A percentile compares a stretch with the other conserved stretches of the same genome.
Conservation (phyloP, 2,329 filamentous ascomycete genomes). For the Fusarium setosum region DNA sequence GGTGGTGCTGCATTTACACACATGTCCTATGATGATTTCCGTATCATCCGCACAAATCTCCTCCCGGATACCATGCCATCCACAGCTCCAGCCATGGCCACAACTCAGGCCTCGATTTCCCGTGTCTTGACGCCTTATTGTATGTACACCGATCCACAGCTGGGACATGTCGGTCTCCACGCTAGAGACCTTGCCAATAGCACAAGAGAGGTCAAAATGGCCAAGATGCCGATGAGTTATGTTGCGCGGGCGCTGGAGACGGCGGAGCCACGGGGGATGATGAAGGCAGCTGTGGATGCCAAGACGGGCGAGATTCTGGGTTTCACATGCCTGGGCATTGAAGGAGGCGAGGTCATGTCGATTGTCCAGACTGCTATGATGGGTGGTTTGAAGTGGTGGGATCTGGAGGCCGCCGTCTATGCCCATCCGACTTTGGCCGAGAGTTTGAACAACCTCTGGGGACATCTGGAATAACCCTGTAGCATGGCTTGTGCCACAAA, state of each 20-base stretch:
- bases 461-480: slow-evolving; percentile 48
- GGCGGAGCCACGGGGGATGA: slow-evolving; percentile 61
- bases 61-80: slow-evolving; percentile 42
- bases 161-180: slow-evolving; percentile 62
- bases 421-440: slow-evolving; percentile 63
- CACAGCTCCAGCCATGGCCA: slow-evolving; percentile 42
- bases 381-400: slow-evolving; percentile 57
- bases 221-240: slow-evolving; percentile 63
- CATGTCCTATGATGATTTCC: slow-evolving; percentile 67
- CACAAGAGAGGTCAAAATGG: slow-evolving; percentile 53
- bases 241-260: slow-evolving; percentile 64
- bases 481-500: not conserved
- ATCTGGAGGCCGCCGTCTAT: slow-evolving; percentile 59
- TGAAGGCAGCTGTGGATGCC: slow-evolving; percentile 63
- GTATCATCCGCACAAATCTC: slow-evolving; percentile 60
- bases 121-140: slow-evolving; percentile 58
- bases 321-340: slow-evolving; percentile 62
- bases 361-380: slow-evolving; percentile 65
- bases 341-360: slow-evolving; percentile 65
- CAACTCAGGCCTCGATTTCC: slow-evolving; percentile 38
- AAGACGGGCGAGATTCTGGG: slow-evolving; percentile 62
- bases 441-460: slow-evolving; percentile 63
- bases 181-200: slow-evolving; percentile 49
- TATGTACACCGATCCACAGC: slow-evolving; percentile 65
- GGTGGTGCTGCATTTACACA: slow-evolving; percentile 66